Evolutionary conservation across 2,329 filamentous ascomycete genomes (phyloP), one percentile per base, ranked within the genome.

Genomic region (Phyllosticta citrichinensis): DNA sequence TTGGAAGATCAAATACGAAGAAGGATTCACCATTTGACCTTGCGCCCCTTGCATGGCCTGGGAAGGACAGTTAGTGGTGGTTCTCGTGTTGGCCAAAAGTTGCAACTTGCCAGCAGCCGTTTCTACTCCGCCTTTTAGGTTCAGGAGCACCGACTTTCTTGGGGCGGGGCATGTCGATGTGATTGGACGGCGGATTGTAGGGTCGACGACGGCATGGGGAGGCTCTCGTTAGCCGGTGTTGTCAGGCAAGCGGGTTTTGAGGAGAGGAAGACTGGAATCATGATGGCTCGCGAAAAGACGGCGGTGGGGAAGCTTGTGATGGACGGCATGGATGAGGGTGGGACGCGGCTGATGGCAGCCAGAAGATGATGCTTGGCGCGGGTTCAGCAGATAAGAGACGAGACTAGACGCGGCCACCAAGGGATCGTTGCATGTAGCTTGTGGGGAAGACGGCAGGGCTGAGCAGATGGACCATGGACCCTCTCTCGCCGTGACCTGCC

Each of bases 11-110:
- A 55, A 50, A 22, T 27, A 50, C 27, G 20, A 54, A 24, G 27
- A 30, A 30, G 6, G 6, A 30, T 68, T 69, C 76, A 81, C 80
- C 89, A 93, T 78, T 92, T 92, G 64, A 89, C 83, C 73, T 89
- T 93, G 63, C 87, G 82, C 64, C 82, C 82, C 76, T 92, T 92
- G 77, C 89, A 92, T 12, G 87, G 87, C 87, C 87, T 90, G 27
- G 27, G 9, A 30, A 30, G 27, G 27, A 8, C 27, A 8, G 2
- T 30, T 30, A 30, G 27, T 30, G 1, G 6, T 30, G 27, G 27
- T 30, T 30, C 27, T 30, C 27, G 4, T 30, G 4, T 30, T 5
- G 27, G 27, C 27, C 27, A 10, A 30, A 30, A 30, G 27, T 30
- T 27, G 14, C 24, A 20, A 55, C 30, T 25, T 20, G 14, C 85